Percentiles rank a stretch among this genome's conserved stretches.
Conservation (phyloP, 2,329 filamentous ascomycete genomes). For the Fusarium nurragi region DNA sequence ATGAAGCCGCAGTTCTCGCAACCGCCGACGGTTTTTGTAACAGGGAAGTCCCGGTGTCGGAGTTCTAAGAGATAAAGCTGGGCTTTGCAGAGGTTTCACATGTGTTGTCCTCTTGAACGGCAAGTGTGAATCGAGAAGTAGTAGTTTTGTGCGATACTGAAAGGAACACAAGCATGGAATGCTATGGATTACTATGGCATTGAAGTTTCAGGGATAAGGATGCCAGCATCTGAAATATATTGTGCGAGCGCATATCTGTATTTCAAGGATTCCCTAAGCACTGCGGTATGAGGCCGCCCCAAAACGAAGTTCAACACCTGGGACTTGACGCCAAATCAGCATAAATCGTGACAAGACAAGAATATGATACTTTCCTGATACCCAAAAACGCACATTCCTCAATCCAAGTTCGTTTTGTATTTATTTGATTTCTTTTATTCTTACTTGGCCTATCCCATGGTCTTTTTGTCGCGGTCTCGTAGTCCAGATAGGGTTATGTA, state of each 20-base stretch:
- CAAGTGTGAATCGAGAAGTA: neutral
- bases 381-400: no score
- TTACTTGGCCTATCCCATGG: neutral
- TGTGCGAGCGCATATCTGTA: no score
- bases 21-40: neutral
- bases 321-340: no score
- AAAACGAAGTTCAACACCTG: no score
- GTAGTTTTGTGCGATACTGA: neutral
- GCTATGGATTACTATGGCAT: neutral
- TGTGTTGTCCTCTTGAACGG: neutral
- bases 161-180: neutral
- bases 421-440: neutral
- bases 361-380: no score
- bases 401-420: no score
- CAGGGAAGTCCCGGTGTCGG: neutral
- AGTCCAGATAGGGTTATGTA: conserved; percentile 28
- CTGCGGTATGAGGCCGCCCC: no score
- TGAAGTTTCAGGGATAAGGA: neutral
- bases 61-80: neutral
- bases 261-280: no score
- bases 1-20: conserved; percentile 8
- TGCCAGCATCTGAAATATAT: no score
- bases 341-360: no score
- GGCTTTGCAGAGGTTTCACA: neutral
- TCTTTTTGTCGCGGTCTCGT: neutral